Conservation (phyloP, 2,329 filamentous ascomycete species). For the Colletotrichum plurivorum region DNA sequence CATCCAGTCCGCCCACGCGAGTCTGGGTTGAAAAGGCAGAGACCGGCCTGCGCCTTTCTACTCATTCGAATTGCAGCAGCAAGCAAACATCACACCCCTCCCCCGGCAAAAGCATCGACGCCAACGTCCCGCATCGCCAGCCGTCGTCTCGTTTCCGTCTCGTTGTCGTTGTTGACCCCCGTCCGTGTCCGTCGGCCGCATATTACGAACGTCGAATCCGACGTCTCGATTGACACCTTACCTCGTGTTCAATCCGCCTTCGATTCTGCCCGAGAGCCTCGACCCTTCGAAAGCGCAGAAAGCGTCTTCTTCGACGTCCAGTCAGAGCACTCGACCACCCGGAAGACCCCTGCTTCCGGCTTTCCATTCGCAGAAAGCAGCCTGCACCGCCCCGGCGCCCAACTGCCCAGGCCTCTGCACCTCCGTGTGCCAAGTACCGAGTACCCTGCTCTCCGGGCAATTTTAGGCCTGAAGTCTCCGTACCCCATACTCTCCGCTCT, state of each 20-base stretch:
- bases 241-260: slow-evolving; percentile 33
- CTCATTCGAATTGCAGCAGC: not conserved
- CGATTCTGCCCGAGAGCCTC: slow-evolving; percentile 37
- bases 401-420: slow-evolving; percentile 21
- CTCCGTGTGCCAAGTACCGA: slow-evolving; percentile 18
- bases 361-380: slow-evolving; percentile 37
- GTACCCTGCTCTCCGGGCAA: slow-evolving; percentile 14
- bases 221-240: slow-evolving; percentile 28
- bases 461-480: slow-evolving; percentile 1
- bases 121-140: slow-evolving; percentile 4
- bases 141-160: slow-evolving; percentile 15
- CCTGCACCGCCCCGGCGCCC: slow-evolving; percentile 35
- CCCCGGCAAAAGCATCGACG: slow-evolving; percentile 5
- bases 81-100: not conserved
- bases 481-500: slow-evolving; percentile 24
- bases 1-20: slow-evolving; percentile 9
- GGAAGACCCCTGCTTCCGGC: slow-evolving; percentile 37
- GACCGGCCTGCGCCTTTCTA: slow-evolving; percentile 18
- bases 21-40: slow-evolving; percentile 28
- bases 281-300: slow-evolving; percentile 31
- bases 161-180: too few species aligned
- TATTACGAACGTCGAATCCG: not conserved
- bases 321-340: slow-evolving; percentile 19
- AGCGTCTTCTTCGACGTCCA: slow-evolving; percentile 26
- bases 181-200: too few species aligned